Base-by-base conservation (phyloP, 305 asterid species). In the Rubia peregrina region DNA sequence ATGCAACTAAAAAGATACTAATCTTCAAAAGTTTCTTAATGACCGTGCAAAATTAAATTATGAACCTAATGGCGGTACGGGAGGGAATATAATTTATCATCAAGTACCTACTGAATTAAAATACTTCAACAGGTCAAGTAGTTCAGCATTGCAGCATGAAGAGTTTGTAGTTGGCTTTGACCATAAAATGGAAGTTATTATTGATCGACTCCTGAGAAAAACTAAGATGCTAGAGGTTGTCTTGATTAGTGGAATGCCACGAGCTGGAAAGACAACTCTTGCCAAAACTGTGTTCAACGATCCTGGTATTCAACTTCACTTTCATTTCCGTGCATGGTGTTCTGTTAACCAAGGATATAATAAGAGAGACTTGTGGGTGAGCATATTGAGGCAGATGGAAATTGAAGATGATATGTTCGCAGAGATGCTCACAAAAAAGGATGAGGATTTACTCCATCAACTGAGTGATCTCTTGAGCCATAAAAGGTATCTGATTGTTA, bases 191-290 rank as follows among this genome's bases (percentile, higher is more conserved):
- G 64, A 10, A 21, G 40, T 9, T 59, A 59, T 59, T 21, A 9
- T n/a, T 59, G 69, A 61, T 26, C 71, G 60, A 41, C 80, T 83
- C 13, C 9, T 24, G 14, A 48, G 75, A 59, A 76, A 77, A 43
- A 10, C 36, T n/a, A 12, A 36, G 19, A 6, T 51, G 0, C 61
- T 64, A 0, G 68, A 44, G 12, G 7, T 68, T 24, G 44, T 80
- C 64, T 56, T 72, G 30, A 60, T 82, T 7, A 43, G 49, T 24
- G 83, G 85, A 24, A 75, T 75, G 80, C 73, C 82, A 48, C 83
- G 85, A 8, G 61, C 64, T 46, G 85, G 83, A 9, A 81, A 81
- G 79, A 75, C 79, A 3, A 75, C 80, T 17, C 42, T 78, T 7
- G 82, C 80, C 8, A 64, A 59, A 62, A 55, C 67, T 44, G 33